Base-by-base conservation (phyloP, 169 alveolate genomes). In the Besnoitia besnoiti region DNA sequence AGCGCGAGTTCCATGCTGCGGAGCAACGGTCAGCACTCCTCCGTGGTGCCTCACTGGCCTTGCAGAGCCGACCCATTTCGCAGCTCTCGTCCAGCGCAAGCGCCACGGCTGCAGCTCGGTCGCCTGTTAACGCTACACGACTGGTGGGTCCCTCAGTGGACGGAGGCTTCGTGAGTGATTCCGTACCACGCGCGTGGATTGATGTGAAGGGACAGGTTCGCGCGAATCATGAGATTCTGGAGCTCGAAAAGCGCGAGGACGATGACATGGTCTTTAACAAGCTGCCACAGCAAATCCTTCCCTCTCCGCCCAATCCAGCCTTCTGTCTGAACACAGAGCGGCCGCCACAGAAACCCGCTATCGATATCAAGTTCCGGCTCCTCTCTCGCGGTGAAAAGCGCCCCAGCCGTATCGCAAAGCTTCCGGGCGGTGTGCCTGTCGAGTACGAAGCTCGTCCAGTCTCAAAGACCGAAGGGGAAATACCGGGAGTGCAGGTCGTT, bases 341-440 rank as follows among this genome's bases (percentile, higher is more conserved):
- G 8, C 82, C 82, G 1, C 44, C 82, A n/a, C 1, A 2, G 46
- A 73, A 19, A n/a, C 44, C 82, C 44, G 5, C 39, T 27, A 73
- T 73, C 46, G 82, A 73, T 73, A 16, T 73, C 47, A 73, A 73
- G 82, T n/a, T 73, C 46, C 82, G 82, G 47, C 82, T 73, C 8
- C 47, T 73, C 4, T 8, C 47, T 7, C 82, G 82, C 82, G 39
- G 33, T 10, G 39, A 62, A 27, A 8, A 7, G 79, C 79, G 44
- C 59, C 24, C 59, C 59, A 16, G 59, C 59, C 24, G 59, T 49
- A 16, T 49, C 59, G 24, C n/a, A n/a, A n/a, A n/a, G n/a, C n/a
- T n/a, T n/a, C n/a, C n/a, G n/a, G n/a, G n/a, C n/a, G n/a, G n/a
- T n/a, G n/a, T n/a, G n/a, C n/a, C n/a, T n/a, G n/a, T n/a, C n/a